Percentiles rank a stretch among this genome's conserved stretches.
These are phyloP conservation scores for Schizochytrium sp. DNA, from an alignment of 108 stramenopile genomes.

Conservation along the genomic window DNA sequence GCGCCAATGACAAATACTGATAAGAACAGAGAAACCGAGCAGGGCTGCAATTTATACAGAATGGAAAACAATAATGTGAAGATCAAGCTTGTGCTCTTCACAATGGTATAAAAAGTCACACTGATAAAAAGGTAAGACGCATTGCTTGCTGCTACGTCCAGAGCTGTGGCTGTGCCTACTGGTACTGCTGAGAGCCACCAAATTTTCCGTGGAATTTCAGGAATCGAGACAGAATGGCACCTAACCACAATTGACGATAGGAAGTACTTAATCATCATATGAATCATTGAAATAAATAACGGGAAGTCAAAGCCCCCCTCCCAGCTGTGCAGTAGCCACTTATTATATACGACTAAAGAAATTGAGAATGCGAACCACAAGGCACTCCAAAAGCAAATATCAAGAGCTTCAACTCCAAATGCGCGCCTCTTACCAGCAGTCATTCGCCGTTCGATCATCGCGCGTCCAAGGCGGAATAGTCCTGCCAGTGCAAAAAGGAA, in stretches of 20 bases:
- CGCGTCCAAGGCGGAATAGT: background rate
- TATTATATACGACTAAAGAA: slow-evolving; percentile 62
- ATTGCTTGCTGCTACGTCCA: slow-evolving; percentile 61
- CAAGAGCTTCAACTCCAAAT: background rate
- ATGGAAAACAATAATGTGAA: slow-evolving; percentile 62
- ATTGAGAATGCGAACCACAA: slow-evolving; percentile 63
- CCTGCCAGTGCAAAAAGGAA: background rate
- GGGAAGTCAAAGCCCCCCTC: slow-evolving; percentile 67
- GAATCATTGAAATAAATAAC: slow-evolving; percentile 58
- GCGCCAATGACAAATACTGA: slow-evolving; percentile 33
- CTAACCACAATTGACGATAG: slow-evolving; percentile 41
- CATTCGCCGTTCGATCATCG: background rate
- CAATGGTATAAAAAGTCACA: slow-evolving; percentile 57
- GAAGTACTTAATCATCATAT: slow-evolving; percentile 64
- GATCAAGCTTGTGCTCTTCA: slow-evolving; percentile 60
- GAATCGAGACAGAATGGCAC: background rate
- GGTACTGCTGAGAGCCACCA: slow-evolving; percentile 61
- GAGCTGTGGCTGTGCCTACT: slow-evolving; percentile 61
- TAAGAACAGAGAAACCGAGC: background rate
- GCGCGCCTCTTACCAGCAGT: background rate
- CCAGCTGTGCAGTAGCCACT: slow-evolving; percentile 64
- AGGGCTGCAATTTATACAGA: slow-evolving; percentile 60
- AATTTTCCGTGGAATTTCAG: slow-evolving; percentile 2
- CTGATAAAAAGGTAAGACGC: slow-evolving; percentile 59
- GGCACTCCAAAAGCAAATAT: background rate